A percentile compares a stretch with the other conserved stretches of the same genome.
phyloP scores from a whole-genome alignment of 208 protist species.

The Trichomonas gallinae region DNA sequence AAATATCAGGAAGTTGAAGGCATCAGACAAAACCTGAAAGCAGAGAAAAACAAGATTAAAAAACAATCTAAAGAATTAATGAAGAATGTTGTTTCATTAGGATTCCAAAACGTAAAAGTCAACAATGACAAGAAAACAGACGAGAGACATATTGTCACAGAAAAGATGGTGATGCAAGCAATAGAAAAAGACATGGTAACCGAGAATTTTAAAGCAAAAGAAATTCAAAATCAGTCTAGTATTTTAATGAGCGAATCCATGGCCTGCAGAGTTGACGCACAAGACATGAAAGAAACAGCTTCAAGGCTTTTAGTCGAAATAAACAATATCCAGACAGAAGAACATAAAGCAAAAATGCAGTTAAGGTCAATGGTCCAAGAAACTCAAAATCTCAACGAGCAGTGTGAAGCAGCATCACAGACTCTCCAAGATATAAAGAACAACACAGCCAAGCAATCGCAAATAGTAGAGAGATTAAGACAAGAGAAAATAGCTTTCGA shows the following conservation, averaged over 20 bases:
- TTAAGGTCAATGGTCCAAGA: background rate
- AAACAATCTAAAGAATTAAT: background rate
- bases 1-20: background rate
- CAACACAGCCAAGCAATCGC: background rate
- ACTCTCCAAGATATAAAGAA: background rate
- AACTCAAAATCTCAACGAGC: background rate
- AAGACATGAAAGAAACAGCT: background rate
- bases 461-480: background rate
- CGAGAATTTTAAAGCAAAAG: background rate
- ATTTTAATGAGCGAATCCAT: background rate
- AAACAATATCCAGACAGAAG: background rate
- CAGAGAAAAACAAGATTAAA: background rate
- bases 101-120: background rate
- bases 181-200: background rate
- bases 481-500: background rate
- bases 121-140: background rate
- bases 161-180: background rate
- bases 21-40: background rate
- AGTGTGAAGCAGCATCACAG: background rate
- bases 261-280: background rate
- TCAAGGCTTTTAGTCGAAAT: background rate
- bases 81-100: background rate
- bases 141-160: background rate
- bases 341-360: background rate
- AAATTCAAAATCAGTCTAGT: background rate